Conservation (phyloP, 306 rosid species). For the Lotus japonicus region DNA sequence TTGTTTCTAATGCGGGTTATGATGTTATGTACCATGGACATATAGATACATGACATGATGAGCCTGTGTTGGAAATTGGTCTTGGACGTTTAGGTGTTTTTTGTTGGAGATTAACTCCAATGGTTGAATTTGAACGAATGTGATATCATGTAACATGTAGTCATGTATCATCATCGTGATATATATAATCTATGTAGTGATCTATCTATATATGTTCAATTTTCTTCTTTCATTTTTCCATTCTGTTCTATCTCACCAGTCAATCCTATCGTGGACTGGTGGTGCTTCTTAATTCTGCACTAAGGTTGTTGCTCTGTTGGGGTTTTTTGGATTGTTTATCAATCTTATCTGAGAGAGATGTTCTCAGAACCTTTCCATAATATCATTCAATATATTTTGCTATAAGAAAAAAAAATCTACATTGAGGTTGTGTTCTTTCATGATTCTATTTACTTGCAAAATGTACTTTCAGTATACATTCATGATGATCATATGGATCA, state of each 20-base stretch:
- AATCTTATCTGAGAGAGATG: no score
- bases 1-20: constrained; percentile 28
- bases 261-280: no score
- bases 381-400: no score
- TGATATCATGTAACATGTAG: constrained; percentile 14
- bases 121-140: constrained; percentile 20
- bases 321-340: no score
- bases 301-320: no score
- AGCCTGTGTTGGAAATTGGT: constrained; percentile 28
- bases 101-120: neutral
- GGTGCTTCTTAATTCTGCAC: no score
- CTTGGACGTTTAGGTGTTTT: neutral
- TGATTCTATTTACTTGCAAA: no score
- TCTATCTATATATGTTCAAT: neutral
- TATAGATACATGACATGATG: neutral
- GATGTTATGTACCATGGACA: neutral
- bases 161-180: neutral
- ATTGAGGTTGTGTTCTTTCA: neutral
- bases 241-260: no score
- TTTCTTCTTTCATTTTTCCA: neutral
- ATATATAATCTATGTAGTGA: neutral
- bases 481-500: no score
- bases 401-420: no score
- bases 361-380: no score
- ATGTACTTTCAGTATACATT: no score